Conservation (phyloP, 305 asterid genomes). For the Ruellia speciosa region DNA sequence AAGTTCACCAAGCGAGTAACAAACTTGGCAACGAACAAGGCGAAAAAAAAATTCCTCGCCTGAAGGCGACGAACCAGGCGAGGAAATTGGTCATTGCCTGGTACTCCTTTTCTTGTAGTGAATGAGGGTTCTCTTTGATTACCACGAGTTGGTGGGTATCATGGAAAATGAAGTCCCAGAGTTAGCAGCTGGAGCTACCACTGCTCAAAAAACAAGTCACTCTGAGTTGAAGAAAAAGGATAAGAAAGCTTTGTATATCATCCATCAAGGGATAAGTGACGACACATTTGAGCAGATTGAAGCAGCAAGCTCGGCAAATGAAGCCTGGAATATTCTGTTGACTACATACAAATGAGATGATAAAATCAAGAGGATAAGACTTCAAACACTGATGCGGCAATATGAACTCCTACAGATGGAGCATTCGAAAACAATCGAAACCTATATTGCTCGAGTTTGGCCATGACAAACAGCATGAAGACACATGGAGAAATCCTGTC, state of each 20-base stretch:
- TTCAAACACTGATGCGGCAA: not conserved
- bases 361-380: not conserved
- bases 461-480: not conserved
- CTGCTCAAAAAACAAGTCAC: constrained; percentile 10
- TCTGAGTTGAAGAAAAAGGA: not conserved
- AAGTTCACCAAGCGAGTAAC: too few species aligned
- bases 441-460: not conserved
- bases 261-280: constrained; percentile 24
- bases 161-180: not conserved
- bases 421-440: not conserved
- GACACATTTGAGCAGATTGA: constrained; percentile 21
- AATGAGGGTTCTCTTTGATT: too few species aligned
- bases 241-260: constrained; percentile 20
- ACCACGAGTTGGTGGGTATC: too few species aligned
- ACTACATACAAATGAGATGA: not conserved
- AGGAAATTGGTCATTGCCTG: too few species aligned
- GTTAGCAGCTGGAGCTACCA: constrained; percentile 2
- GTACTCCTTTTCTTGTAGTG: too few species aligned
- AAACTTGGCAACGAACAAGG: too few species aligned
- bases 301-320: constrained; percentile 11
- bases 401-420: not conserved
- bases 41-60: too few species aligned
- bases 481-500: not conserved
- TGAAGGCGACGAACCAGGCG: too few species aligned
- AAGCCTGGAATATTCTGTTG: constrained; percentile 13